phyloP scores from a whole-genome alignment of 306 rosid genomes.

The Heteromeles arbutifolia region DNA sequence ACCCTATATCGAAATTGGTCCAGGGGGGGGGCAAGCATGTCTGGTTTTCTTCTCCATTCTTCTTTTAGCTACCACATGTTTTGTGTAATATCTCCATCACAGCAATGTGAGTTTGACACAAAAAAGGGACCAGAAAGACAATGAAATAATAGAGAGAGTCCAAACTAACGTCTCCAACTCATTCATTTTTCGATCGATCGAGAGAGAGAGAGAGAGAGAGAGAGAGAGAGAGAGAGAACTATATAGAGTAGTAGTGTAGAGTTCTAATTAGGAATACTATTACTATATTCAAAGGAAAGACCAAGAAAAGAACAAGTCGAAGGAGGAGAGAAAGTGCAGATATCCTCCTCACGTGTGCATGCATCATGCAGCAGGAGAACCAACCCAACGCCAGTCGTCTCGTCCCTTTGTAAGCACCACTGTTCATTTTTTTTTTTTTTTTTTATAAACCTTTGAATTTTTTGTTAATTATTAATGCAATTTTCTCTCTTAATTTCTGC shows the following conservation, averaged over 20 bases:
- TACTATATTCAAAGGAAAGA: neutral
- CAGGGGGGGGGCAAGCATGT: neutral
- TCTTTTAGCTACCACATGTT: conserved; percentile 35
- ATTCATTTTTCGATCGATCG: neutral
- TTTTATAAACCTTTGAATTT: neutral
- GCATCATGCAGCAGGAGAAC: conserved; percentile 9
- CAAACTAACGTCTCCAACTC: neutral
- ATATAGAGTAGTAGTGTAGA: conserved; percentile 22
- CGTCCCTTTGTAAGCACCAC: conserved; percentile 29
- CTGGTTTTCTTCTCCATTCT: neutral
- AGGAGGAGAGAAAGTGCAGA: conserved; percentile 21
- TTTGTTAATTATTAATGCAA: neutral
- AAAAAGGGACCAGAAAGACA: conserved; percentile 26
- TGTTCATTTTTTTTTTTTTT: neutral
- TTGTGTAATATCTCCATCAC: conserved; percentile 34
- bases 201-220: too few species aligned
- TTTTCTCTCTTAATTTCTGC: neutral
- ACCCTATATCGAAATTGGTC: neutral
- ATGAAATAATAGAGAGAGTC: conserved; percentile 4
- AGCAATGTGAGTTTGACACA: conserved; percentile 11
- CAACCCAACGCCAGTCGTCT: conserved; percentile 5
- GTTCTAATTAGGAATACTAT: conserved; percentile 11
- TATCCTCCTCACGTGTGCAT: conserved; percentile 40
- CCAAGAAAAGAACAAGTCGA: conserved; percentile 34
- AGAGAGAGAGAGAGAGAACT: conserved; percentile 6